Percentiles rank a stretch among this genome's conserved stretches.
Evolutionary conservation across 2,329 filamentous ascomycete species (phyloP).

Genomic region (Claviceps citrina): DNA sequence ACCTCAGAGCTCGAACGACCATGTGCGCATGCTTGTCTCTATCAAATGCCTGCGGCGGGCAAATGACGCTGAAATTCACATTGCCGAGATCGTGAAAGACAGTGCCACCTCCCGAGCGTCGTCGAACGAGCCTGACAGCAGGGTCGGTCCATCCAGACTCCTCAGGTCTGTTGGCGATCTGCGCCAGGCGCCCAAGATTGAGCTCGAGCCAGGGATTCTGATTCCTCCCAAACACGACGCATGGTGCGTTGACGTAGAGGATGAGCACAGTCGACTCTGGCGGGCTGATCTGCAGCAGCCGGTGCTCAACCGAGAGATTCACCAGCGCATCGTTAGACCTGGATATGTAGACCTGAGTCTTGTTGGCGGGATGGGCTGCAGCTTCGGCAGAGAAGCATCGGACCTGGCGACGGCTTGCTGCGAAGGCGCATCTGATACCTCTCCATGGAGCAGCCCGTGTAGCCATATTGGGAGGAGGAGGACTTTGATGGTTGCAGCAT

Average conservation of each 20-base stretch:
- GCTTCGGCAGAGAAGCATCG: constrained; percentile 22
- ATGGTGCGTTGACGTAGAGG: constrained; percentile 75
- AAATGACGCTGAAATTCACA: constrained; percentile 88
- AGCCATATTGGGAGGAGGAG: neutral
- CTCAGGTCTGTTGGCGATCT: constrained; percentile 10
- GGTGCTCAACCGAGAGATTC: constrained; percentile 89
- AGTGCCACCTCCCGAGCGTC: constrained; percentile 76
- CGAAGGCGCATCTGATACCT: neutral
- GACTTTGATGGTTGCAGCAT: too few relatives aligned
- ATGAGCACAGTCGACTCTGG: constrained; percentile 64
- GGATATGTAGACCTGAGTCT: constrained; percentile 56
- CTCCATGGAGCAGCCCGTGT: neutral
- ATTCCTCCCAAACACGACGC: constrained; percentile 84
- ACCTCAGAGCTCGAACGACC: constrained; percentile 68
- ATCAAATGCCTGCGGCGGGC: constrained; percentile 60
- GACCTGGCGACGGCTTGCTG: neutral
- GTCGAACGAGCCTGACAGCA: constrained; percentile 51
- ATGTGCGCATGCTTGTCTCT: constrained; percentile 81
- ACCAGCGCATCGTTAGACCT: constrained; percentile 59
- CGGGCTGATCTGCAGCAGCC: constrained; percentile 61
- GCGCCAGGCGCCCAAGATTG: constrained; percentile 48
- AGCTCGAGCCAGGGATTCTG: constrained; percentile 96
- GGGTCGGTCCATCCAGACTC: constrained; percentile 13
- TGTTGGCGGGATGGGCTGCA: constrained; percentile 28
- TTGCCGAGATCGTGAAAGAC: constrained; percentile 93